Evolutionary conservation across 768 basidiomycete genomes (phyloP), one percentile per base, ranked within the genome.

Genomic region (Strobilomyces echinocephalus): DNA sequence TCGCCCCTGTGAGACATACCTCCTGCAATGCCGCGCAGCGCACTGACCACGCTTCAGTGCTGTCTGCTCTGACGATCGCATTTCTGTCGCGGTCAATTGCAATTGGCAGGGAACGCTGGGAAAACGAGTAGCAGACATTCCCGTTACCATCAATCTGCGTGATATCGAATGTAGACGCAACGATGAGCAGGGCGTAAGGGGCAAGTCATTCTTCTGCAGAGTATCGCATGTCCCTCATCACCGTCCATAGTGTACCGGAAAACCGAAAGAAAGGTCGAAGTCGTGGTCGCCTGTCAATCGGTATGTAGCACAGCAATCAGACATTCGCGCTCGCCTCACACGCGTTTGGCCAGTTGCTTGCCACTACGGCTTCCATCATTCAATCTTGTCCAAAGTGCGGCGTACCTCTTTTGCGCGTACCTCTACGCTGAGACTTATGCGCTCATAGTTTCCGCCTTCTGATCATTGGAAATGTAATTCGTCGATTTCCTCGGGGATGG

Each of bases 401-500:
- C 33, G 36, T 7, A 2, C 4, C 9, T 15, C 7, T 36, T 8
- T 1, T 20, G 3, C 33, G 6, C n/a, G 20, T 18, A 18, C 11
- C 34, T 28, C 5, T 18, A 18, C 6, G 3, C 30, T 47, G 9
- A 50, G 21, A 9, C 1, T 21, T 10, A 2, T 9, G 1, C 16
- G 3, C 14, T 1, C 24, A 12, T 33, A 62, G 60, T 33, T 62
- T 60, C 42, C 49, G 60, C 14, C 40, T 62, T n/a, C 8, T 60
- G 31, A 34, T 60, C 1, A 61, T 60, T 9, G 60, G 60, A 2
- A 62, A 60, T 50, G 60, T 60, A 34, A 51, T 4, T 4, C 4
- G 1, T 21, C 16, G 5, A 1, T 39, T 15, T 33, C 24, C 9
- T 46, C 6, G 2, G 8, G 3, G 20, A 42, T 34, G 18, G 11